Percentiles rank a stretch among this genome's conserved stretches.
phyloP scores from a whole-genome alignment of 805 yeast species.

The Kazachstania martiniae region DNA sequence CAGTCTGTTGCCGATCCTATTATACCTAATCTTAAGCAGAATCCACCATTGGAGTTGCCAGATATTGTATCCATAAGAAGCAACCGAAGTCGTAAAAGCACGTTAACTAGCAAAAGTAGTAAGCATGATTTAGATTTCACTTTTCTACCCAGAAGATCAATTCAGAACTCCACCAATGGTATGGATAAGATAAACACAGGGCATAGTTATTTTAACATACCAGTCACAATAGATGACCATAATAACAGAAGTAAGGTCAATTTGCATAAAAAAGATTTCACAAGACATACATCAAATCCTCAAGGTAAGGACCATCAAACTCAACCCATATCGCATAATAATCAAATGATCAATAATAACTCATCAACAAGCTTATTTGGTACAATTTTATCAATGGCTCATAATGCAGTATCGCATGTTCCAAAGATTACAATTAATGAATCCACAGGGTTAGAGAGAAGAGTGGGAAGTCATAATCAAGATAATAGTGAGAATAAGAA shows the following conservation, averaged over 20 bases:
- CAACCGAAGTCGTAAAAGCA: constrained; percentile 3
- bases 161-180: constrained; percentile 16
- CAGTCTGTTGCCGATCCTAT: background rate
- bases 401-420: constrained; percentile 32
- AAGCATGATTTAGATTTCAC: constrained; percentile 4
- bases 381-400: constrained; percentile 37
- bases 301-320: background rate
- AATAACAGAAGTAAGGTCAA: constrained; percentile 1
- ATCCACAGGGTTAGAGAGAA: background rate
- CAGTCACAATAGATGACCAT: constrained; percentile 11
- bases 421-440: constrained; percentile 8
- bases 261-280: background rate
- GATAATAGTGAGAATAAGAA: background rate
- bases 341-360: background rate
- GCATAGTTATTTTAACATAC: constrained; percentile 15
- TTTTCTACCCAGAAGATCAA: constrained; percentile 11
- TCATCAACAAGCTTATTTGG: constrained; percentile 31
- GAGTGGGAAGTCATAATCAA: background rate
- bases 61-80: constrained; percentile 19
- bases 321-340: background rate
- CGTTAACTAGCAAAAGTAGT: background rate
- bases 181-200: constrained; percentile 6
- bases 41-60: constrained; percentile 13
- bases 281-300: background rate
- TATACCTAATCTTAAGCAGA: constrained; percentile 1